Conservation (phyloP, 2,329 filamentous ascomycete species). For the Aspergillus arachidicola region DNA sequence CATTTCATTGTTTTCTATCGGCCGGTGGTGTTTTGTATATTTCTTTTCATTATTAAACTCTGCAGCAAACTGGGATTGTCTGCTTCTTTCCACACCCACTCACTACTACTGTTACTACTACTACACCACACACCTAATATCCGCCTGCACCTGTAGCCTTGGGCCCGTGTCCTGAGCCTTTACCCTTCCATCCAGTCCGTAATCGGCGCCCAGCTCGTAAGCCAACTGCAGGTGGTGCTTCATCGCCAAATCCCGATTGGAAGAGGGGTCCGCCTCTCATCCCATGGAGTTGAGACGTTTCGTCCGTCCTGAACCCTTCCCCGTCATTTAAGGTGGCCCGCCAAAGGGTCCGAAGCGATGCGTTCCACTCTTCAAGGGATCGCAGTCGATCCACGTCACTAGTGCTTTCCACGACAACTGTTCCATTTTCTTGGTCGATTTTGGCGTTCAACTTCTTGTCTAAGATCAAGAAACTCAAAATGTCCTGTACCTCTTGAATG, state of each 20-base stretch:
- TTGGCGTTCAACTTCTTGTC: slow-evolving; percentile 83
- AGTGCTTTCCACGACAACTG: slow-evolving; percentile 75
- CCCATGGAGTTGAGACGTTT: slow-evolving; percentile 33
- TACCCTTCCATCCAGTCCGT: slow-evolving; percentile 31
- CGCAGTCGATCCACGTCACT: slow-evolving; percentile 70
- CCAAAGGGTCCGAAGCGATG: slow-evolving; percentile 70
- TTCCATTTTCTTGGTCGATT: slow-evolving; percentile 86
- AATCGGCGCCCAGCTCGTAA: slow-evolving; percentile 27
- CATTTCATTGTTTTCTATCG: background rate
- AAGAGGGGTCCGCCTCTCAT: slow-evolving; percentile 29
- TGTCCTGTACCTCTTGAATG: slow-evolving; percentile 86
- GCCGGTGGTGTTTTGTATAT: background rate
- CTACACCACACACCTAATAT: slow-evolving; percentile 6
- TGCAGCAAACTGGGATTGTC: slow-evolving; percentile 5
- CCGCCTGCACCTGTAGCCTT: slow-evolving; percentile 13
- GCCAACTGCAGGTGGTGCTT: slow-evolving; percentile 21
- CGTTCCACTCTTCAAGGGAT: slow-evolving; percentile 73
- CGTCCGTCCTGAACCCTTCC: slow-evolving; percentile 63
- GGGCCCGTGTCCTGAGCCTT: slow-evolving; percentile 17
- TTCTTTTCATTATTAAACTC: background rate
- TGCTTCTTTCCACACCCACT: slow-evolving; percentile 1
- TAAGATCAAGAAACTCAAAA: slow-evolving; percentile 90
- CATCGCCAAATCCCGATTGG: slow-evolving; percentile 37
- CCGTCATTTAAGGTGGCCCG: slow-evolving; percentile 73
- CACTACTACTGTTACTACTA: background rate